These are phyloP conservation scores for Capronia epimyces DNA, from an alignment of 2,329 filamentous ascomycete genomes.

Conservation along the genomic window DNA sequence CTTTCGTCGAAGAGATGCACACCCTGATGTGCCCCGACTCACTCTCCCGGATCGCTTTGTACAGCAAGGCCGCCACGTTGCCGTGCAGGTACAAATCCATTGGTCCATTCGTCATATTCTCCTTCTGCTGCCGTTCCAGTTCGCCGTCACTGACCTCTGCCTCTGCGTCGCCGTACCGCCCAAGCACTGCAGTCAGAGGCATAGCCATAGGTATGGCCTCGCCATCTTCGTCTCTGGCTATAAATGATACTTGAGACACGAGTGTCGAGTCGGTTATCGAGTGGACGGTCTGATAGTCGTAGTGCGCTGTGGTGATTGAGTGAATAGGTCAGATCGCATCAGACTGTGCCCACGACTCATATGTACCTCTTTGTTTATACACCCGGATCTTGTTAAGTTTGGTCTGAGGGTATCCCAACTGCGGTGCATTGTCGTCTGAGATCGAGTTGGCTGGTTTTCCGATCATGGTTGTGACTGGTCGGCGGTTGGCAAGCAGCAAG, in stretches of 20 bases:
- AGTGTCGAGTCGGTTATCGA: conserved; percentile 1
- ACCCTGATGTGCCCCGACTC: background rate
- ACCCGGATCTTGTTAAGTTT: conserved; percentile 1
- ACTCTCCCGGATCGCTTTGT: conserved; percentile 1
- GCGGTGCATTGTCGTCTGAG: too few relatives aligned
- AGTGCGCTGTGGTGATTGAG: background rate
- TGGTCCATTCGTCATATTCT: background rate
- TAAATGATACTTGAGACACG: background rate
- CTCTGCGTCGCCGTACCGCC: background rate
- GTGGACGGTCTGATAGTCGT: conserved; percentile 1
- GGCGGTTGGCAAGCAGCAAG: background rate
- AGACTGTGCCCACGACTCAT: background rate
- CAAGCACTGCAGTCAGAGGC: background rate
- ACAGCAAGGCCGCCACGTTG: background rate
- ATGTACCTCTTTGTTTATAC: background rate
- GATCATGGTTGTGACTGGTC: background rate
- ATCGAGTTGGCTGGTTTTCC: background rate
- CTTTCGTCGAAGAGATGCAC: conserved; percentile 1
- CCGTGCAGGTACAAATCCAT: conserved; percentile 1
- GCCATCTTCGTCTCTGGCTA: background rate
- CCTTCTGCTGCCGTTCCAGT: background rate
- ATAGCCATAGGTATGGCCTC: background rate
- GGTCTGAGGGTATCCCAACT: background rate
- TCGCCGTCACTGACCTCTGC: background rate
- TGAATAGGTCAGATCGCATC: background rate